Conservation (phyloP, 257 asterid species). For the Mentha longifolia region DNA sequence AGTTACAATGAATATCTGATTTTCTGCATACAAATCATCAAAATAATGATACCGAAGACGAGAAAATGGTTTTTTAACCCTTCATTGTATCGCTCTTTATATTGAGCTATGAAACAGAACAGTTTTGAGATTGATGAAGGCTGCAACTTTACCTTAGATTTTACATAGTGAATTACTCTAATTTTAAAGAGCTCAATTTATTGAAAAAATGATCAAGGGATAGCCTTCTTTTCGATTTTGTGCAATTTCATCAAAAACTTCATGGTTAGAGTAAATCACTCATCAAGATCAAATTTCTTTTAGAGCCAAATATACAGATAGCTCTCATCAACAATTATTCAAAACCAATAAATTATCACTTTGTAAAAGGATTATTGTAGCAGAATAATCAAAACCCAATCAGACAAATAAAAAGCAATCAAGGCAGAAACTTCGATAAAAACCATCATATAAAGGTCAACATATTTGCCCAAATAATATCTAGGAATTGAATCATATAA, state of each 20-base stretch:
- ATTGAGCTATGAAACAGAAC: background rate
- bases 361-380: background rate
- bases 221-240: constrained; percentile 4
- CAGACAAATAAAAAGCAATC: background rate
- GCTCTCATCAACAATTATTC: background rate
- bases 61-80: background rate
- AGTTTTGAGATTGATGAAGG: background rate
- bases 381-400: background rate
- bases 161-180: background rate
- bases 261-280: background rate
- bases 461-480: no score
- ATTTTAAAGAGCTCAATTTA: background rate
- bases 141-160: background rate
- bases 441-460: background rate
- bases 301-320: background rate
- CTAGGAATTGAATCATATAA: background rate
- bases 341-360: background rate
- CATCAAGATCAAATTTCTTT: background rate
- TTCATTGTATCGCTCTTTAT: background rate
- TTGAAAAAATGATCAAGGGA: background rate
- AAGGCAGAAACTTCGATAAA: constrained; percentile 12
- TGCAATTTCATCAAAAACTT: background rate
- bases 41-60: background rate
- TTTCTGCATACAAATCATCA: background rate
- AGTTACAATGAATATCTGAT: background rate